Base-by-base conservation (phyloP, 148 eudicot species). In the Suaeda aralocaspica region DNA sequence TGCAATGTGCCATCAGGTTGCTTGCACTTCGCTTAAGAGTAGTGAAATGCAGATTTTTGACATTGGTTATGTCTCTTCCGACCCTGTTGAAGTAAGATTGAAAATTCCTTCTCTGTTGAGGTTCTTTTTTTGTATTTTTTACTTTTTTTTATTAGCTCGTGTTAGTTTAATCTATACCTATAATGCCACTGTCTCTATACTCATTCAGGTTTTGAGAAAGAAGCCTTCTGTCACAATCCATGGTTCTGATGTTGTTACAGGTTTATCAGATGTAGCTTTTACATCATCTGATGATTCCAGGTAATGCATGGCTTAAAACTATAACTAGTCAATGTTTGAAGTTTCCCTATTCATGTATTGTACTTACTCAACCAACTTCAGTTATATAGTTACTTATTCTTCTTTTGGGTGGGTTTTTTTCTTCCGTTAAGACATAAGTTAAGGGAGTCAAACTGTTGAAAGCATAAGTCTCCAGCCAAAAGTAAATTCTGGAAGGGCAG, bases 261-360 rank as follows among this genome's bases (percentile, higher is more conserved):
- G 96, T 50, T 72, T 93, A 28, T 81, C 92, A 56, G 98, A 93
- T 84, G 76, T 93, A 77, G 87, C 91, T 34, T 90, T 93, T 71
- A 55, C 92, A 72, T 82, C 88, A 70, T 71, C 72, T 66, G 77
- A 80, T 65, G 70, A 81, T 69, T 82, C 88, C 59, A 88, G 98
- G 98, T 93, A 34, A 64, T 60, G 29, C 48, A 30, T 59, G 52
- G 9, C 51, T 64, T 64, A 29, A 46, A n/a, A n/a, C n/a, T n/a
- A n/a, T n/a, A n/a, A n/a, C n/a, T n/a, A n/a, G n/a, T n/a, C n/a
- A n/a, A n/a, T n/a, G n/a, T n/a, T n/a, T n/a, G n/a, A n/a, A n/a
- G n/a, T n/a, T 36, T 56, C 29, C 62, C 41, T 36, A 3, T 36
- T 36, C 41, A 36, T 36, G 41, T 36, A 4, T 8, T 36, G 5